A percentile compares a stretch with the other conserved stretches of the same genome.
These are phyloP conservation scores for Flaveria sonorensis DNA, from an alignment of 129 eudicot genomes.

Conservation along the genomic window DNA sequence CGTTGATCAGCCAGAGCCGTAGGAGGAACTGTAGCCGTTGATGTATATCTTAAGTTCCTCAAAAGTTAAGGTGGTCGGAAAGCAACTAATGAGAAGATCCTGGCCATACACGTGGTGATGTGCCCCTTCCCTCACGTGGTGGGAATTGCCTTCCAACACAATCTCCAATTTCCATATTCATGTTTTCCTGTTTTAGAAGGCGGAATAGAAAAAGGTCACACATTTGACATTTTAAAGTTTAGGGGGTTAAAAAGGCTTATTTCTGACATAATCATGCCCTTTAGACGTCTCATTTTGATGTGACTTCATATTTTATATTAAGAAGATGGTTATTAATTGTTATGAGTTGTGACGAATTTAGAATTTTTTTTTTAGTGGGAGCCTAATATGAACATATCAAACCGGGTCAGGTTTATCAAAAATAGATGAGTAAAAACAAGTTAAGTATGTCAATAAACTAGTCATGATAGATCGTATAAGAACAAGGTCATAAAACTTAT, in stretches of 20 bases:
- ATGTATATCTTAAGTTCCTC: conserved; percentile 36
- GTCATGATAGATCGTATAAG: no score
- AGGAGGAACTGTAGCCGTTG: conserved; percentile 46
- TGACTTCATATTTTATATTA: no score
- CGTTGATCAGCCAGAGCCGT: conserved; percentile 47
- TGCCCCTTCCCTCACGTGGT: conserved; percentile 35
- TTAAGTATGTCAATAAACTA: no score
- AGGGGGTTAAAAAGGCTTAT: background rate
- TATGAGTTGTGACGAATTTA: no score
- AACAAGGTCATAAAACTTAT: no score
- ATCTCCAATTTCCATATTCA: conserved; percentile 12
- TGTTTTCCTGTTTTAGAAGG: background rate
- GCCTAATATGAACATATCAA: no score
- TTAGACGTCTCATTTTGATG: no score
- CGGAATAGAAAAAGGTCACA: background rate
- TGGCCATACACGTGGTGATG: conserved; percentile 44
- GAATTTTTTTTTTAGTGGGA: no score
- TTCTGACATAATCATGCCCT: no score
- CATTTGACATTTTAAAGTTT: background rate
- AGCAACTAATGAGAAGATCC: conserved; percentile 9
- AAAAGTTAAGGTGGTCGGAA: conserved; percentile 33
- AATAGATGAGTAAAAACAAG: no score
- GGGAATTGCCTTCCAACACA: conserved; percentile 38
- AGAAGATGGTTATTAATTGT: no score
- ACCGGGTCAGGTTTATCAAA: no score